Conservation (phyloP, 345 rosid genomes). For the Hibiscus syriacus region DNA sequence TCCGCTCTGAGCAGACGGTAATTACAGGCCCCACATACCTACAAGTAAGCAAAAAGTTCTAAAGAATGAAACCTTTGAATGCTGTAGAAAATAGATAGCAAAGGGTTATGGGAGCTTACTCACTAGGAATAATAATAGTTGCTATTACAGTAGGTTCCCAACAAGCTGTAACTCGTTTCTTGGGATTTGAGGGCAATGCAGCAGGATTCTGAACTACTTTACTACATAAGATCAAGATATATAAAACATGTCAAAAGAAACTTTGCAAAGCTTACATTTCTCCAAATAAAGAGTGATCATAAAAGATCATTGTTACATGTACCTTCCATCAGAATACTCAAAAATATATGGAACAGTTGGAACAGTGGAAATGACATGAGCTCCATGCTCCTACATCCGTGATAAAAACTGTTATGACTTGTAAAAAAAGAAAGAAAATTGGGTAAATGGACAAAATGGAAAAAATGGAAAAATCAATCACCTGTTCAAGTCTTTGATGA, state of each 20-base stretch:
- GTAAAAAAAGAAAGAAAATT: background rate
- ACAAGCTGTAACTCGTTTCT: conserved; percentile 55
- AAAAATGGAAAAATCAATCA: conserved; percentile 18
- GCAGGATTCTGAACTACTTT: conserved; percentile 95
- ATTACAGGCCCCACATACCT: conserved; percentile 80
- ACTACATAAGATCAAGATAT: conserved; percentile 26
- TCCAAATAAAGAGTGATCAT: background rate
- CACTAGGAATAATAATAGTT: conserved; percentile 91
- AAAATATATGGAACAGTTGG: conserved; percentile 95
- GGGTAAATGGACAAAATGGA: background rate
- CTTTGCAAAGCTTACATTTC: background rate
- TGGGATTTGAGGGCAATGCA: conserved; percentile 64
- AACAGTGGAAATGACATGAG: conserved; percentile 84
- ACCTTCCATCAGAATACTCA: conserved; percentile 95
- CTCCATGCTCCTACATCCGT: conserved; percentile 62
- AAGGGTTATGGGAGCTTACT: conserved; percentile 57
- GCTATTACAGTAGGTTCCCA: conserved; percentile 95
- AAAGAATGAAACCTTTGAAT: conserved; percentile 11
- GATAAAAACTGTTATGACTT: background rate
- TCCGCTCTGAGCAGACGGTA: conserved; percentile 83
- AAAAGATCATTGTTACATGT: conserved; percentile 5
- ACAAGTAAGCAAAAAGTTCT: conserved; percentile 13
- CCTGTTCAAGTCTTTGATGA: conserved; percentile 95
- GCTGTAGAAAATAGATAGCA: conserved; percentile 2
- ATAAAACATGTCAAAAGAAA: background rate